Evolutionary conservation across 345 rosid genomes (phyloP), one percentile per base, ranked within the genome.

Genomic region (Trapa bicornis): DNA sequence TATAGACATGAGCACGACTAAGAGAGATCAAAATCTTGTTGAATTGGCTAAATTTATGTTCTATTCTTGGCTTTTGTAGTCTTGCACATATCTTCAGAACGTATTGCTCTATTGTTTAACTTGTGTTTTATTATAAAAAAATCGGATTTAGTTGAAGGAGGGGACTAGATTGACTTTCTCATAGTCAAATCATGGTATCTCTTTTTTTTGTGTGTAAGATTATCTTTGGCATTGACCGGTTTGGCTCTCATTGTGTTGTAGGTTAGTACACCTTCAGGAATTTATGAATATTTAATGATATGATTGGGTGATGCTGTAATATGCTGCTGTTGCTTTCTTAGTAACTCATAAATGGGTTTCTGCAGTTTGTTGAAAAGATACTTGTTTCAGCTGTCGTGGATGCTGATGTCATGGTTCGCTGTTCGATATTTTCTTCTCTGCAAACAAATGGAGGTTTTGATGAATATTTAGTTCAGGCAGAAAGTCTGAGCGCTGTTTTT

Each of bases 331-430:
- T 70, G 70, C 71, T 70, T 47, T 67, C 67, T 73, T 50, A 70
- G 61, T 74, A 63, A 60, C 78, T 69, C 13, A 69, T 73, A 33
- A 71, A 67, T 73, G 75, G 63, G 42, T 74, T 78, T 70, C 69
- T 80, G 79, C 93, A 91, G 99, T 91, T 95, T 68, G 95, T 95
- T 80, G 97, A 95, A 75, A 95, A 91, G 86, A 96, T 95, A 82
- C 96, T 95, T 72, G 88, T 89, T 70, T 85, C 91, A 47, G 96
- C 97, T 56, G 92, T 95, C 74, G 96, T 92, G 15, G 99, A 95
- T 82, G 96, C 97, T 75, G 97, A 95, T 76, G 96, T 95, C 53
- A 80, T 84, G 54, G 99, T 95, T 74, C 93, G 99, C 62, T 85
- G 80, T 79, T 89, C 99, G 17, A 89, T 95, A 71, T 95, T 95